Conservation (phyloP, 306 rosid genomes). For the Rubus idaeus region DNA sequence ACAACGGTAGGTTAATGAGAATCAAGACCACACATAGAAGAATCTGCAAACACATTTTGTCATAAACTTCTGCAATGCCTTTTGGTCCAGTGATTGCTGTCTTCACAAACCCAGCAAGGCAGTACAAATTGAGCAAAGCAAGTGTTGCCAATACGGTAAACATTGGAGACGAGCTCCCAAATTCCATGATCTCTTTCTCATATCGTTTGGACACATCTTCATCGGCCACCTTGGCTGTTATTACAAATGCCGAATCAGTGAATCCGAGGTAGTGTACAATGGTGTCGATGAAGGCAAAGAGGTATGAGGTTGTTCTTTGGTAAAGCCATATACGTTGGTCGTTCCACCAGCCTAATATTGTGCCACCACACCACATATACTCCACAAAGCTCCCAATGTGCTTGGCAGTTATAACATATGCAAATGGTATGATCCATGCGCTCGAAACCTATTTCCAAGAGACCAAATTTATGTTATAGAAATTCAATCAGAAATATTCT, state of each 20-base stretch:
- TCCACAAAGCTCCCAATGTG: slow-evolving; percentile 41
- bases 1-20: slow-evolving; percentile 60
- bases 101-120: slow-evolving; percentile 45
- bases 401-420: slow-evolving; percentile 49
- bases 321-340: slow-evolving; percentile 64
- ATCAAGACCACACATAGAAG: slow-evolving; percentile 49
- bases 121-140: slow-evolving; percentile 55
- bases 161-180: slow-evolving; percentile 66
- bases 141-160: slow-evolving; percentile 56
- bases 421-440: slow-evolving; percentile 65
- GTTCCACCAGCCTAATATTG: slow-evolving; percentile 77
- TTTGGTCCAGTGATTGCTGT: slow-evolving; percentile 26
- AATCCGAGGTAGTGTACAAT: slow-evolving; percentile 44
- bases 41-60: slow-evolving; percentile 50
- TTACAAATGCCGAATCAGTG: slow-evolving; percentile 37
- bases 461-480: not conserved
- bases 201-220: slow-evolving; percentile 50
- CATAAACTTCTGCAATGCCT: slow-evolving; percentile 21
- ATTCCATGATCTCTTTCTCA: slow-evolving; percentile 71
- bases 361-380: slow-evolving; percentile 53
- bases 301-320: slow-evolving; percentile 55
- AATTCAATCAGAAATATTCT: not conserved
- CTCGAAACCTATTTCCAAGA: slow-evolving; percentile 50
- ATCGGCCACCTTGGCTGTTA: slow-evolving; percentile 59
- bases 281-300: slow-evolving; percentile 51